Evolutionary conservation across 176 grass and related monocot genomes (phyloP).

Genomic region (Triticum turgidum): DNA sequence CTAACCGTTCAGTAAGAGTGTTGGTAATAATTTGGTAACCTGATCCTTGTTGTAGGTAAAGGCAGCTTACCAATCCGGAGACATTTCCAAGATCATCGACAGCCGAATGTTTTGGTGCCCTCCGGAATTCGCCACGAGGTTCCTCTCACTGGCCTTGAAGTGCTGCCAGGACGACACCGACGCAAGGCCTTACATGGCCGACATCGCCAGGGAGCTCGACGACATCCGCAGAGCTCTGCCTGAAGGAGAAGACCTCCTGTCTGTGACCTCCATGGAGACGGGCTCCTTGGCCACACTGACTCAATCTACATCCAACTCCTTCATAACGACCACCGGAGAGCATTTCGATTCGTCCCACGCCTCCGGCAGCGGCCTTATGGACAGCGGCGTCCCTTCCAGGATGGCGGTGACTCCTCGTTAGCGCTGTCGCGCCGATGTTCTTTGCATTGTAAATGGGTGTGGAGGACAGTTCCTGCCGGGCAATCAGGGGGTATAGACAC

Average conservation of each 20-base stretch:
- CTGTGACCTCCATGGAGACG: background rate
- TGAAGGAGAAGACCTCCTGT: slow-evolving; percentile 33
- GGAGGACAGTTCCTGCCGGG: no score
- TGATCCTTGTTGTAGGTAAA: slow-evolving; percentile 60
- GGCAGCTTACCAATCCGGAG: slow-evolving; percentile 46
- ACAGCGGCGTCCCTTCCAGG: slow-evolving; percentile 49
- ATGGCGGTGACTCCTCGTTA: slow-evolving; percentile 36
- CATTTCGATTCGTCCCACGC: slow-evolving; percentile 39
- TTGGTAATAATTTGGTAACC: background rate
- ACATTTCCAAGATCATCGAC: slow-evolving; percentile 58
- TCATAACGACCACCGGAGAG: slow-evolving; percentile 1
- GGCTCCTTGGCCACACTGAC: slow-evolving; percentile 25
- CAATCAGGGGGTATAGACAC: background rate
- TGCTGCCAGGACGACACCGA: slow-evolving; percentile 79
- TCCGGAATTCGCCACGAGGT: slow-evolving; percentile 46
- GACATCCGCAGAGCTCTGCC: slow-evolving; percentile 51
- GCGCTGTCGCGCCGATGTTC: background rate
- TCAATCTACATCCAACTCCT: slow-evolving; percentile 23
- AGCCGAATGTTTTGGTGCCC: slow-evolving; percentile 46
- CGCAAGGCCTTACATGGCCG: slow-evolving; percentile 72
- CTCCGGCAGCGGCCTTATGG: slow-evolving; percentile 23
- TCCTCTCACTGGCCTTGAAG: slow-evolving; percentile 62
- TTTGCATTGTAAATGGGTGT: background rate
- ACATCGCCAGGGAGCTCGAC: slow-evolving; percentile 79
- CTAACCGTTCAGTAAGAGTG: background rate